Conservation (phyloP, 345 rosid species). For the Ceriops tagal region DNA sequence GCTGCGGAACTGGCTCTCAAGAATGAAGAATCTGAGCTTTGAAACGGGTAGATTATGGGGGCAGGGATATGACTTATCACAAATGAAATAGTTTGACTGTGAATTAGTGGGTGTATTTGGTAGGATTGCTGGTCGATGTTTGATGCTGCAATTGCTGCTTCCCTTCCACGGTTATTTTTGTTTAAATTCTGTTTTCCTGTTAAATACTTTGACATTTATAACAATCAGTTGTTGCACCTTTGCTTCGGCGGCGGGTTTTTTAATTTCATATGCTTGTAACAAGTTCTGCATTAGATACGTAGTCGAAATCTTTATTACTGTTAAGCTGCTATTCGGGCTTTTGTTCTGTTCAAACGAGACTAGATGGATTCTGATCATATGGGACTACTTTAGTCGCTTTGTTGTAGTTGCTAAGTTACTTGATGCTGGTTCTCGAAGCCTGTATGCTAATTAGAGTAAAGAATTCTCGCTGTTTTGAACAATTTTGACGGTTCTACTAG, state of each 20-base stretch:
- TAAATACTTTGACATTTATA: constrained; percentile 13
- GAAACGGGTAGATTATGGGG: constrained; percentile 14
- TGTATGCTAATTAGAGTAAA: too few species aligned
- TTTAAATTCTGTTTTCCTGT: constrained; percentile 17
- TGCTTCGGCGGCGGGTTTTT: constrained; percentile 8
- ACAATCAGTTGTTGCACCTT: constrained; percentile 13
- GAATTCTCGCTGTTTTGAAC: too few species aligned
- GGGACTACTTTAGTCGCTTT: too few species aligned
- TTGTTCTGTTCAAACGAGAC: neutral
- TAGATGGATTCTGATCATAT: neutral
- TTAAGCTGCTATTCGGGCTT: neutral
- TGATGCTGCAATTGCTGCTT: constrained; percentile 8
- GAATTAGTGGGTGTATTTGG: constrained; percentile 10
- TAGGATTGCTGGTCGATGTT: constrained; percentile 9
- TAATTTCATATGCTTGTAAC: constrained; percentile 1
- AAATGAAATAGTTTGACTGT: constrained; percentile 1
- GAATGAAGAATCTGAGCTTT: constrained; percentile 88
- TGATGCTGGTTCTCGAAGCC: neutral
- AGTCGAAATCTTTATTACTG: neutral
- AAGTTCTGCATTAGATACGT: constrained; percentile 4
- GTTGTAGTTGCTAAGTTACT: too few species aligned
- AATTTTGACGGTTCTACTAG: too few species aligned
- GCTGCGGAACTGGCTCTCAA: constrained; percentile 74
- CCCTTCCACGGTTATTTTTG: neutral
- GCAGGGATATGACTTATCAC: neutral